phyloP scores from a whole-genome alignment of 139 green algal species.

The Chlamydomonas sp. region DNA sequence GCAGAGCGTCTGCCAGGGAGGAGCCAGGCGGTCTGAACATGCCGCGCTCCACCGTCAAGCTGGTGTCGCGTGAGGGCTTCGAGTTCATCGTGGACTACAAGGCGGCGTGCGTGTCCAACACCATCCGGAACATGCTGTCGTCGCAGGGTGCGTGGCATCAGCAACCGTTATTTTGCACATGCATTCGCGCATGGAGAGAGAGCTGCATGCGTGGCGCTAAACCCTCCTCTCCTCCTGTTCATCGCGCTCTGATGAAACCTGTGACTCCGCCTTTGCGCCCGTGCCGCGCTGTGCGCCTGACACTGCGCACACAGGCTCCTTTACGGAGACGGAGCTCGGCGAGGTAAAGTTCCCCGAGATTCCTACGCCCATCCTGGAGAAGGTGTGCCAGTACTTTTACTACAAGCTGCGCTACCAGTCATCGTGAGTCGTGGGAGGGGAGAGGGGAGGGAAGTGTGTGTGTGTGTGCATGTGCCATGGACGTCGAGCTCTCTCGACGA shows the following conservation, averaged over 20 bases:
- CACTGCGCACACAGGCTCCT: conserved; percentile 57
- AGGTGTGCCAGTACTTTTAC: conserved; percentile 97
- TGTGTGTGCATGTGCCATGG: too few relatives aligned
- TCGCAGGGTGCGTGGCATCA: conserved; percentile 56
- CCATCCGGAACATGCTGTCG: conserved; percentile 95
- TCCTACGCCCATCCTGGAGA: conserved; percentile 82
- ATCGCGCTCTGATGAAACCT: too few relatives aligned
- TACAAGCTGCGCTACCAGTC: conserved; percentile 93
- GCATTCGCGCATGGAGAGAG: too few relatives aligned
- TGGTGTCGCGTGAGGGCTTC: conserved; percentile 89
- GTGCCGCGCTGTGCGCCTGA: too few relatives aligned
- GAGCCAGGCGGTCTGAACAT: conserved; percentile 37
- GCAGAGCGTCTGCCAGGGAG: too few relatives aligned
- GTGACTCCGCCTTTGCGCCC: too few relatives aligned
- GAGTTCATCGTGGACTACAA: conserved; percentile 95
- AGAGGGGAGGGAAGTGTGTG: too few relatives aligned
- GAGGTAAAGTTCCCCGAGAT: conserved; percentile 91
- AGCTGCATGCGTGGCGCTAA: too few relatives aligned
- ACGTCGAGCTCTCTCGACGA: too few relatives aligned
- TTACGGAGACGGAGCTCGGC: conserved; percentile 84
- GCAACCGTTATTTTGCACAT: background rate
- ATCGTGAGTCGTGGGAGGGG: conserved; percentile 36
- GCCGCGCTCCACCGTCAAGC: conserved; percentile 75
- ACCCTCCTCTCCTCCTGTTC: too few relatives aligned
- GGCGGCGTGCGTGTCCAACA: conserved; percentile 92